Conservation (phyloP, 805 yeast species). For the Debaryomyces tyrocola region DNA sequence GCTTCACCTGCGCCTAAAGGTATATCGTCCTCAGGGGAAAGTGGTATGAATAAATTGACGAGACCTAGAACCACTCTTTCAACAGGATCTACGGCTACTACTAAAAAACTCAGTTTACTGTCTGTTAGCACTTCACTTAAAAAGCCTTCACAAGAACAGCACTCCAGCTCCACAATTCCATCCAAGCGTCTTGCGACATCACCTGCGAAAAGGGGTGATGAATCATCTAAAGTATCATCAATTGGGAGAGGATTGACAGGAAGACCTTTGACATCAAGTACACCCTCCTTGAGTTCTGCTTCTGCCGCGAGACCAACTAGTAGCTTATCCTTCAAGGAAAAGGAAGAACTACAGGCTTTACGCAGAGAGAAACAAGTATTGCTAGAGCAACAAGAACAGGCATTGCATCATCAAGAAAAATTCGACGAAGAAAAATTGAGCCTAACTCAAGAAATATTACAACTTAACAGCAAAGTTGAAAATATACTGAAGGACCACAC, state of each 20-base stretch:
- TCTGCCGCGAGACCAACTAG: slow-evolving; percentile 8
- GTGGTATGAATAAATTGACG: not conserved
- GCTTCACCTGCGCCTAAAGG: not conserved
- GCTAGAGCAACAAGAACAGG: slow-evolving; percentile 17
- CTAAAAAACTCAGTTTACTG: slow-evolving; percentile 6
- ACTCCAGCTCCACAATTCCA: slow-evolving; percentile 46
- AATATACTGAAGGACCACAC: slow-evolving; percentile 51
- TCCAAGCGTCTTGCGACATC: slow-evolving; percentile 71
- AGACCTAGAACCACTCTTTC: slow-evolving; percentile 4
- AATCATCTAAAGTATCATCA: slow-evolving; percentile 25
- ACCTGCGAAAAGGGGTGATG: slow-evolving; percentile 53
- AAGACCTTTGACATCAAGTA: slow-evolving; percentile 36
- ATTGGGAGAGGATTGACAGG: slow-evolving; percentile 43
- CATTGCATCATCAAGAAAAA: slow-evolving; percentile 20
- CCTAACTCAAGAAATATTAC: slow-evolving; percentile 24
- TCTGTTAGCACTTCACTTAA: slow-evolving; percentile 4
- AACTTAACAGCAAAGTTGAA: slow-evolving; percentile 32
- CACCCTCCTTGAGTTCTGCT: slow-evolving; percentile 3
- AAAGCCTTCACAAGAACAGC: slow-evolving; percentile 10
- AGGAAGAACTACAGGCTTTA: slow-evolving; percentile 49
- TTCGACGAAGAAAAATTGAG: slow-evolving; percentile 23
- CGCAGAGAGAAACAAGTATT: slow-evolving; percentile 54
- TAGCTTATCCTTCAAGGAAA: slow-evolving; percentile 24
- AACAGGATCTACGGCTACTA: slow-evolving; percentile 8
- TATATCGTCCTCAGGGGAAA: not conserved